A percentile compares a stretch with the other conserved stretches of the same genome.
phyloP scores from a whole-genome alignment of 2,329 filamentous ascomycete species.

The Aspergillus bombycis region DNA sequence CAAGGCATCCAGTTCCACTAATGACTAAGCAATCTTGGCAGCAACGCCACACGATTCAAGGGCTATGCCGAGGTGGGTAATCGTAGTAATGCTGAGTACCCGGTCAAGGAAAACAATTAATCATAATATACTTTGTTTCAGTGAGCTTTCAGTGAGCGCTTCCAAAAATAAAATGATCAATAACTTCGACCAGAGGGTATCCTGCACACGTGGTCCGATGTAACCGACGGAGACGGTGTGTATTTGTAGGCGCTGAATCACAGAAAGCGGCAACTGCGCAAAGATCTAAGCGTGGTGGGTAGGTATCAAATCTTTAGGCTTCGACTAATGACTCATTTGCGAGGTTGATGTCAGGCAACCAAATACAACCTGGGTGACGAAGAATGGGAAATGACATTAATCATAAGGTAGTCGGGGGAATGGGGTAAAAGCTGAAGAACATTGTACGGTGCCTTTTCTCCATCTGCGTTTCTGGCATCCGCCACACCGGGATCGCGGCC shows the following conservation, averaged over 20 bases:
- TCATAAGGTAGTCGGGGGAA: background rate
- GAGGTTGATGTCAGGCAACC: conserved; percentile 17
- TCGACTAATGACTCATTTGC: conserved; percentile 18
- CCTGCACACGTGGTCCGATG: conserved; percentile 19
- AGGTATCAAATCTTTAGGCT: conserved; percentile 11
- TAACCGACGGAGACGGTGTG: conserved; percentile 12
- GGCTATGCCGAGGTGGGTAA: conserved; percentile 1
- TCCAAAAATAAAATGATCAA: background rate
- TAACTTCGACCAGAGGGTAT: background rate
- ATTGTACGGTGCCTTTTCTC: background rate
- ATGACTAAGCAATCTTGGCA: conserved; percentile 27
- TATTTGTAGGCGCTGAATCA: conserved; percentile 17
- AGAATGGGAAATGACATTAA: background rate
- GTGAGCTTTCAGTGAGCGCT: background rate
- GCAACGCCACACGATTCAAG: conserved; percentile 20
- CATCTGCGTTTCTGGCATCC: conserved; percentile 1
- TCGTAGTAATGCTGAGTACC: background rate
- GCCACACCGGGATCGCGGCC: conserved; percentile 9
- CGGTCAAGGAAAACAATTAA: background rate
- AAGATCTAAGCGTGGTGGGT: background rate
- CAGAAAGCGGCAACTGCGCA: conserved; percentile 5
- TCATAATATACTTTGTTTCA: background rate
- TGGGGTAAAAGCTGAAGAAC: background rate
- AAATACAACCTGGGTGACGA: background rate
- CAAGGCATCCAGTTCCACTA: conserved; percentile 20